Base-by-base conservation (phyloP, 2,329 filamentous ascomycete genomes). In the Epichloe bromicola region DNA sequence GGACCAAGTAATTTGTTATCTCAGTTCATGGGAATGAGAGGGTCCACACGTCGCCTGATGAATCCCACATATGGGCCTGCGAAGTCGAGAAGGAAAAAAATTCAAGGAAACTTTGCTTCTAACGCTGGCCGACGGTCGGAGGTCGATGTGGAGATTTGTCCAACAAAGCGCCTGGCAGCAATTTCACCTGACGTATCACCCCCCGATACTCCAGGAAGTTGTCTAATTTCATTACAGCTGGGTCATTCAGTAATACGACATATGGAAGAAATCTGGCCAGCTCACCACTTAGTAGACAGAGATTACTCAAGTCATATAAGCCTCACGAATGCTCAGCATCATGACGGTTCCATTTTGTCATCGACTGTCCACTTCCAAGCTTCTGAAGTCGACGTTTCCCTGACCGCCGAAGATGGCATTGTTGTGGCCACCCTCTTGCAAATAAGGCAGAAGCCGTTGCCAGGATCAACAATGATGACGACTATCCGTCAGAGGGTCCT, bases 391-490 rank as follows among this genome's bases (percentile, higher is more conserved):
- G 89, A 95, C 58, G 65, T 95, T 3, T 76, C 85, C 1, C 59
- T 90, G 5, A 86, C 86, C 0, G 80, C 86, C 0, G 73, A 71
- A 0, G 80, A 77, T 0, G 88, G 86, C 0, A 68, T 95, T 3
- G 64, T 95, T 1, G 61, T 86, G 19, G 86, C 86, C 1, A 86
- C 79, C 0, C 68, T 90, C 5, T 79, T 90, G 54, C 80, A 83
- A 56, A 73, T 85, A 26, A 84, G 82, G 42, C 90, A 95, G 59
- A 78, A 74, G 46, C 72, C 83, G 3, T 70, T 89, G 0, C 86
- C 87, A 0, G 64, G 65, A 1, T 63, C 63, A 5, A 70, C 64
- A 8, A 55, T 59, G 0, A 63, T 67, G 37, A 68, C 72, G 3
- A 67, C 69, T 14, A 69, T 88, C 14, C 74, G 76, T 38, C 72